phyloP scores from a whole-genome alignment of 768 basidiomycete genomes.

The Psilocybe azurescens region DNA sequence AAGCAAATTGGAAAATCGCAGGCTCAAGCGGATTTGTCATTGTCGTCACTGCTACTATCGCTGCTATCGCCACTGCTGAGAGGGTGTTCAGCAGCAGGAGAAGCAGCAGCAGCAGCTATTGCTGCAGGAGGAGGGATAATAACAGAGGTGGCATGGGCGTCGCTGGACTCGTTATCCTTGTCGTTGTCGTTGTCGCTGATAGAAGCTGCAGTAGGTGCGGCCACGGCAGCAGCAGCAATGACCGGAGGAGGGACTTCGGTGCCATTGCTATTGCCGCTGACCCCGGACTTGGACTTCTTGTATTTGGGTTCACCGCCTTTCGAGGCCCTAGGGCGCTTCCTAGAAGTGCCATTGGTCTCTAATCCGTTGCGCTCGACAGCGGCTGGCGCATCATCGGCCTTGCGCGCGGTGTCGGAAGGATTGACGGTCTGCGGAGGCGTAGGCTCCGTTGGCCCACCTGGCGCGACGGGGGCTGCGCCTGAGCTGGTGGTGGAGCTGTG shows the following conservation, averaged over 20 bases:
- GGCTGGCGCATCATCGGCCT: constrained; percentile 23
- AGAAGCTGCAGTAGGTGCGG: background rate
- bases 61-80: background rate
- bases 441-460: constrained; percentile 18
- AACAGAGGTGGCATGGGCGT: background rate
- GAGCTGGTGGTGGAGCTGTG: constrained; percentile 18
- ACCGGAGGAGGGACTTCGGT: constrained; percentile 4
- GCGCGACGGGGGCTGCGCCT: constrained; percentile 20
- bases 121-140: background rate
- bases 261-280: constrained; percentile 12
- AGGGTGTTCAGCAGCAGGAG: background rate
- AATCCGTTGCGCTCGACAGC: constrained; percentile 15
- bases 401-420: constrained; percentile 34
- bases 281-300: constrained; percentile 33
- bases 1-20: constrained; percentile 8
- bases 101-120: background rate
- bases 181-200: background rate
- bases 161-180: background rate
- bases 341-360: constrained; percentile 23
- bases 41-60: background rate
- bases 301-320: constrained; percentile 36
- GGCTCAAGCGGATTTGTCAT: constrained; percentile 13
- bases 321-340: constrained; percentile 31
- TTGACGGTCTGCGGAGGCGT: constrained; percentile 31
- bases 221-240: background rate